Evolutionary conservation across 208 protist genomes (phyloP).

Genomic region (Crithidia fasciculata): DNA sequence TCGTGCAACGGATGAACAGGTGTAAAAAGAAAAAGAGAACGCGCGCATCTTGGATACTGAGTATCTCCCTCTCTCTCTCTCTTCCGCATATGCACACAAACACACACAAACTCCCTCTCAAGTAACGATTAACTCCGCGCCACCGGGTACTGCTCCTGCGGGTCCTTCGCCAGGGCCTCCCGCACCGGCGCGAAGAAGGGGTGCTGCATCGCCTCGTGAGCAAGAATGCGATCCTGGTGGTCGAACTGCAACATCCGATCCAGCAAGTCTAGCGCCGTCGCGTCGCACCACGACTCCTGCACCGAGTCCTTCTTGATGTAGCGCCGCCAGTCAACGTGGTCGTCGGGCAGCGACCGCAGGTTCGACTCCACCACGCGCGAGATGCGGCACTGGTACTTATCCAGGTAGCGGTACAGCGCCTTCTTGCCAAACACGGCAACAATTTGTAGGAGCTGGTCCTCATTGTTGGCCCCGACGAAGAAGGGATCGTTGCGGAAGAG

Average conservation of each 20-base stretch:
- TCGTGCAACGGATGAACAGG: not conserved
- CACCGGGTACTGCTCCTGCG: conserved; percentile 77
- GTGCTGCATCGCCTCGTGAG: conserved; percentile 98
- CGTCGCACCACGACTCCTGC: conserved; percentile 76
- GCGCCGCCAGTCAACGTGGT: conserved; percentile 43
- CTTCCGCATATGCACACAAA: not conserved
- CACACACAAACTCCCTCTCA: not conserved
- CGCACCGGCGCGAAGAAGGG: conserved; percentile 97
- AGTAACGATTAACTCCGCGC: conserved; percentile 1
- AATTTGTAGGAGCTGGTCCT: conserved; percentile 98
- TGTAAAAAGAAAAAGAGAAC: not conserved
- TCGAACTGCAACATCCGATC: conserved; percentile 97
- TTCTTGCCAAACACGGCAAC: conserved; percentile 96
- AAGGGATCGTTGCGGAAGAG: conserved; percentile 99
- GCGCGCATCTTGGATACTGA: too few species aligned
- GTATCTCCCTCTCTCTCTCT: not conserved
- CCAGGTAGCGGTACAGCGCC: conserved; percentile 92
- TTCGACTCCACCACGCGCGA: conserved; percentile 79
- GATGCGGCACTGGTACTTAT: conserved; percentile 96
- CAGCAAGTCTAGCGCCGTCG: conserved; percentile 98
- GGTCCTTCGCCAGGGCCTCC: conserved; percentile 35
- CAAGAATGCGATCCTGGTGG: conserved; percentile 95
- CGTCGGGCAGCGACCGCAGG: conserved; percentile 31
- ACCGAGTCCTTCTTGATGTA: conserved; percentile 20
- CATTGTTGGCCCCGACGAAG: conserved; percentile 98